Evolutionary conservation across 352 stramenopile species (phyloP).

Genomic region (Albugo laibachii): DNA sequence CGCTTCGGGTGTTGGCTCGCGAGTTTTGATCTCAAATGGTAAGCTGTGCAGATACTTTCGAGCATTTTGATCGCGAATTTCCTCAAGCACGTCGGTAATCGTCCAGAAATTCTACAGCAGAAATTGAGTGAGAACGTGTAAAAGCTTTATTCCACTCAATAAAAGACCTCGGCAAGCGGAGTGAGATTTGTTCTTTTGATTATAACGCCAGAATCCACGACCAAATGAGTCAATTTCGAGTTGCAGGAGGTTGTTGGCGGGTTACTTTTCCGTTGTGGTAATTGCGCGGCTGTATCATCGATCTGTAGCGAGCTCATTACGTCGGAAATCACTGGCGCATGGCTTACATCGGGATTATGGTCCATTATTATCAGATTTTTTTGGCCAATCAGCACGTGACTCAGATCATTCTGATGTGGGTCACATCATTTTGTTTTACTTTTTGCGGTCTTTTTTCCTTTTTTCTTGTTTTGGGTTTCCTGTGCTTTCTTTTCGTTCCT

Average conservation of each 20-base stretch:
- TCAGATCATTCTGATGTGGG: too few species aligned
- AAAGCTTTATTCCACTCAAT: not conserved
- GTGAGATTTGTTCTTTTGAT: conserved; percentile 73
- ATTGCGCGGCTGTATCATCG: too few species aligned
- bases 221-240: conserved; percentile 46
- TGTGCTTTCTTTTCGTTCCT: conserved; percentile 34
- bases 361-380: too few species aligned
- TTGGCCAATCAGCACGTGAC: too few species aligned
- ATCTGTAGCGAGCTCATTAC: too few species aligned
- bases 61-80: conserved; percentile 70
- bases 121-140: not conserved
- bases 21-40: conserved; percentile 54
- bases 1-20: conserved; percentile 58
- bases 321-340: too few species aligned
- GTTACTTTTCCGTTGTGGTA: too few species aligned
- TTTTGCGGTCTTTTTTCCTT: conserved; percentile 25
- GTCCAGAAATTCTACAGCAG: conserved; percentile 57
- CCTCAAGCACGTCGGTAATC: conserved; percentile 57
- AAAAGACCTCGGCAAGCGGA: conserved; percentile 35
- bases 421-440: too few species aligned
- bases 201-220: conserved; percentile 74
- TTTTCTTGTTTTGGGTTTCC: conserved; percentile 36
- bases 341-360: too few species aligned
- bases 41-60: conserved; percentile 44
- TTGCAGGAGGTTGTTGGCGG: not conserved